A percentile compares a stretch with the other conserved stretches of the same genome.
These are phyloP conservation scores for Ogataea trehalophila DNA, from an alignment of 805 yeast genomes.

Conservation along the genomic window DNA sequence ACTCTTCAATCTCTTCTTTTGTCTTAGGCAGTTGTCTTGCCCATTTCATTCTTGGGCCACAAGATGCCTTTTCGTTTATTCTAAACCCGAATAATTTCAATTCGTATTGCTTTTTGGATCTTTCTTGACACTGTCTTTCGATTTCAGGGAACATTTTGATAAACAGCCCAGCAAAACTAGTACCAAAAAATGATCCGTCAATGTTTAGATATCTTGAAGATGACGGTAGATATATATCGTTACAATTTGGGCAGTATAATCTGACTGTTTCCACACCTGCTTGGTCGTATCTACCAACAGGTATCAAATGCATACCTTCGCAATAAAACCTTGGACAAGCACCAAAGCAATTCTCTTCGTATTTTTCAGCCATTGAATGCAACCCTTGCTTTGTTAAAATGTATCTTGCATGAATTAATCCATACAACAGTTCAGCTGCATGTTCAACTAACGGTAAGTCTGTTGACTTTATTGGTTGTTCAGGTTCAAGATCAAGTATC, in stretches of 20 bases:
- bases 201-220: constrained; percentile 81
- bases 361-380: constrained; percentile 89
- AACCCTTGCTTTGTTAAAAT: constrained; percentile 86
- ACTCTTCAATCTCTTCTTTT: constrained; percentile 57
- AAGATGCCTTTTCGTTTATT: constrained; percentile 62
- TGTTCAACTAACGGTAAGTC: constrained; percentile 77
- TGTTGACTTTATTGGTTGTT: constrained; percentile 51
- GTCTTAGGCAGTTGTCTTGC: constrained; percentile 71
- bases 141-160: constrained; percentile 89
- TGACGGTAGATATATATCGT: constrained; percentile 84
- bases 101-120: constrained; percentile 56
- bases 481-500: constrained; percentile 79
- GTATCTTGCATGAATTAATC: constrained; percentile 89
- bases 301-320: constrained; percentile 84
- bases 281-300: constrained; percentile 86
- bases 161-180: constrained; percentile 90
- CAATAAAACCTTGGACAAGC: constrained; percentile 87
- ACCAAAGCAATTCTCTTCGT: constrained; percentile 85
- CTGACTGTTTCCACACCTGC: constrained; percentile 92
- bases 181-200: constrained; percentile 97
- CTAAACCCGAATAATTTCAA: constrained; percentile 85
- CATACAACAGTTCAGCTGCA: constrained; percentile 88
- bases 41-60: constrained; percentile 98
- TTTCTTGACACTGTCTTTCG: constrained; percentile 64
- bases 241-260: constrained; percentile 90